Percentiles rank a stretch among this genome's conserved stretches.
These are phyloP conservation scores for Stropharia rugosoannulata DNA, from an alignment of 768 basidiomycete genomes.

Conservation along the genomic window DNA sequence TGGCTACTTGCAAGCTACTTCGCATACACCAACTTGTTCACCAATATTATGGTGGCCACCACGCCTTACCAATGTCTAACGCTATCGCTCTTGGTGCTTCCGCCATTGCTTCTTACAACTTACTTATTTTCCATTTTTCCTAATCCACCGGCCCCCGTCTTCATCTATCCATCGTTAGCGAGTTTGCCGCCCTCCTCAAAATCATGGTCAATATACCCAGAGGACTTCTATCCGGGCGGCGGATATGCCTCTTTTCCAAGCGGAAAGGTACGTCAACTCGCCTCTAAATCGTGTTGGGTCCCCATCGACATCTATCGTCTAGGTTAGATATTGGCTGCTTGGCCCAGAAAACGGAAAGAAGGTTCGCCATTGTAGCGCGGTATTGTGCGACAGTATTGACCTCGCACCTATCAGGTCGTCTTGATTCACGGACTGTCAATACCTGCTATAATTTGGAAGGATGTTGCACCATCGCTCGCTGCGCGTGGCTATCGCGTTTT, in stretches of 20 bases:
- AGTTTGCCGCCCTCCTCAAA: conserved; percentile 52
- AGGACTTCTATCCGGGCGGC: conserved; percentile 63
- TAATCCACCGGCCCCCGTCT: conserved; percentile 47
- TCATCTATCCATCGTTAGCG: conserved; percentile 58
- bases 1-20: too few relatives aligned
- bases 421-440: conserved; percentile 79
- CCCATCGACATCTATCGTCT: conserved; percentile 4
- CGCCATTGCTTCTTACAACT: conserved; percentile 55
- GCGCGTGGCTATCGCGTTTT: conserved; percentile 69
- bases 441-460: conserved; percentile 76
- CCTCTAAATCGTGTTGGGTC: not conserved
- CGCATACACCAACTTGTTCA: not conserved
- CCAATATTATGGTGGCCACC: conserved; percentile 26
- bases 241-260: conserved; percentile 65
- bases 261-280: conserved; percentile 45
- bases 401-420: conserved; percentile 51
- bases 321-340: conserved; percentile 78
- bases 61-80: conserved; percentile 48
- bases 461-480: conserved; percentile 66
- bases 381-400: not conserved
- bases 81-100: conserved; percentile 56
- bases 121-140: conserved; percentile 72
- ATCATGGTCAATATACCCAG: conserved; percentile 73
- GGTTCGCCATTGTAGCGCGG: conserved; percentile 34
- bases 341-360: conserved; percentile 69